A percentile compares a stretch with the other conserved stretches of the same genome.
Evolutionary conservation across 345 rosid species (phyloP).

Genomic region (Mallotus nudiflorus): DNA sequence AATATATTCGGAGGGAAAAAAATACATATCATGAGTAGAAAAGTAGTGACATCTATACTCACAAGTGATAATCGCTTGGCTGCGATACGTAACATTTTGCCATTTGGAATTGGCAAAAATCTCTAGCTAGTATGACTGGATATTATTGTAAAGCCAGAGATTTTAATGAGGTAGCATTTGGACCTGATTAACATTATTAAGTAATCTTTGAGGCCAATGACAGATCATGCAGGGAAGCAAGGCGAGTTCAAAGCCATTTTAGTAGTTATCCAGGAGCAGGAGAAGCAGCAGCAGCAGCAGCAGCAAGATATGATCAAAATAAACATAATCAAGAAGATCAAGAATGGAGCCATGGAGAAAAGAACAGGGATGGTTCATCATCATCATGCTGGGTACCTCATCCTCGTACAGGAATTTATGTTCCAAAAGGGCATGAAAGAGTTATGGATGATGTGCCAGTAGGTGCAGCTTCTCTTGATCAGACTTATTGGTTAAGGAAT

Average conservation of each 20-base stretch:
- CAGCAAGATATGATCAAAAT: too few species aligned
- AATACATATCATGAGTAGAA: too few species aligned
- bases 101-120: too few species aligned
- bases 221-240: conserved; percentile 23
- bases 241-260: neutral
- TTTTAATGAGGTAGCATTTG: too few species aligned
- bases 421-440: conserved; percentile 60
- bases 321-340: neutral
- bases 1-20: too few species aligned
- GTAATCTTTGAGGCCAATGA: too few species aligned
- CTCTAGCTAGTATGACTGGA: too few species aligned
- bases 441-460: conserved; percentile 61
- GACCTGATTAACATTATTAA: too few species aligned
- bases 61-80: too few species aligned
- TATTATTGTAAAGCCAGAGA: too few species aligned
- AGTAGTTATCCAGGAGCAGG: neutral
- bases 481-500: conserved; percentile 53
- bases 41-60: too few species aligned
- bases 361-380: neutral
- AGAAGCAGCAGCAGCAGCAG: neutral
- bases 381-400: conserved; percentile 54
- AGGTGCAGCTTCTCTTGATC: conserved; percentile 46
- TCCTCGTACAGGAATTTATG: conserved; percentile 65
- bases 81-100: too few species aligned
- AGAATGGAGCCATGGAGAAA: neutral